Percentiles rank a stretch among this genome's conserved stretches.
These are phyloP conservation scores for Limonium bicolor DNA, from an alignment of 148 eudicot species.

Conservation along the genomic window DNA sequence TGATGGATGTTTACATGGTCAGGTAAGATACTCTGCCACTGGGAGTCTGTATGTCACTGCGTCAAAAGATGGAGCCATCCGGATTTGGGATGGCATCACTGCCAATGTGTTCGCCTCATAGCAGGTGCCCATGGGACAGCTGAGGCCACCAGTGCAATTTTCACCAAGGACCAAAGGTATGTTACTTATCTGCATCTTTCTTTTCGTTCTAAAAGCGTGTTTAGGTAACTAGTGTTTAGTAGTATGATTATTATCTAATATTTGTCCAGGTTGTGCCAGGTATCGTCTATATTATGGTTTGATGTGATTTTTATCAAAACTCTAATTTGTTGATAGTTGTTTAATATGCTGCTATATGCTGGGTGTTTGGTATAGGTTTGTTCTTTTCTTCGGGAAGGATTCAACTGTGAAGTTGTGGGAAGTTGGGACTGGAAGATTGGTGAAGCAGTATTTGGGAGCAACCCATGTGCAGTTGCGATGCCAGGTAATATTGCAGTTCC, in stretches of 20 bases:
- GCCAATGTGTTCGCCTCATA: conserved; percentile 55
- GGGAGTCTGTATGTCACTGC: conserved; percentile 88
- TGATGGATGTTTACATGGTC: too few relatives aligned
- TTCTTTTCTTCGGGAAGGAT: conserved; percentile 76
- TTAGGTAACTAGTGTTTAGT: too few relatives aligned
- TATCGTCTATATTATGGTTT: too few relatives aligned
- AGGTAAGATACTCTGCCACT: conserved; percentile 69
- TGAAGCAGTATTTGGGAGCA: conserved; percentile 81
- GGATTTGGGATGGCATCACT: conserved; percentile 80
- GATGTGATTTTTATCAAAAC: too few relatives aligned
- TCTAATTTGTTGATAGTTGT: too few relatives aligned
- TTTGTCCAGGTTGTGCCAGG: too few relatives aligned
- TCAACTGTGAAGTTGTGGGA: conserved; percentile 81
- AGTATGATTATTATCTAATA: too few relatives aligned
- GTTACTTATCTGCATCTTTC: neutral
- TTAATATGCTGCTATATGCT: too few relatives aligned
- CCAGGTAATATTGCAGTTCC: conserved; percentile 26
- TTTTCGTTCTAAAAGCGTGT: too few relatives aligned
- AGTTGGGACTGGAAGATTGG: conserved; percentile 81
- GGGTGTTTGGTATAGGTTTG: conserved; percentile 54
- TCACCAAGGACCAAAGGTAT: conserved; percentile 77
- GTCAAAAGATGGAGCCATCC: conserved; percentile 79
- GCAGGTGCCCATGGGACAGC: conserved; percentile 58
- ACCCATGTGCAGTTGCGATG: conserved; percentile 54
- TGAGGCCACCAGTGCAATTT: conserved; percentile 57